Base-by-base conservation (phyloP, 2,329 filamentous ascomycete genomes). In the Hypomyces perniciosus region DNA sequence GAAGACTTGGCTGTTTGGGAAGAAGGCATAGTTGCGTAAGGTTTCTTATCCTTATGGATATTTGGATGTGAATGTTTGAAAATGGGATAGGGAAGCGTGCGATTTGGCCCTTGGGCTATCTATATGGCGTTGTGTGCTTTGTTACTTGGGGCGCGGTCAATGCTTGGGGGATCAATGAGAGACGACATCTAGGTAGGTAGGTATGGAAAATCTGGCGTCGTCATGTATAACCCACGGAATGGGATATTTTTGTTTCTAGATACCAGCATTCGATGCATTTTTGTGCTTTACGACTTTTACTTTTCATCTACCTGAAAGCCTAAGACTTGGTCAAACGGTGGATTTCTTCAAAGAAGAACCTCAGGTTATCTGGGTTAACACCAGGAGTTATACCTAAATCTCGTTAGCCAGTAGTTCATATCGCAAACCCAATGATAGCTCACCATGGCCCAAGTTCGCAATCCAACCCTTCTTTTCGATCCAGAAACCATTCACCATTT, bases 361-460 rank as follows among this genome's bases (percentile, higher is more conserved):
- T 92, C 59, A 99, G 74, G 68, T 96, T 85, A 45, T 97, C 90
- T 0, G 93, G 93, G 60, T 97, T 87, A 48, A 99, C 93, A 57
- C 91, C 86, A 1, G 93, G 93, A 31, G 93, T 99, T 57, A 99
- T 90, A 54, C 90, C 89, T 93, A 61, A 4, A 27, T 8, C 26
- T 44, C 1, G 30, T 62, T 34, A 62, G 57, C 46, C 13, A 35
- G 27, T 41, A 39, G 20, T 42, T 8, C 7, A 37, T 8, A 29
- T 40, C 13, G 39, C 2, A n/a, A 6, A 30, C 10, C 7, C 10
- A 5, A 8, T 8, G 8, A 35, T 38, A 41, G 69, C 83, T 63
- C 79, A 88, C 93, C 93, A 66, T 99, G 93, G 7, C 93, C 93
- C 55, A 99, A 78, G 67, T 99, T 99, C 44, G 88, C 90, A 60